Evolutionary conservation across 345 rosid species (phyloP), one percentile per base, ranked within the genome.

Genomic region (Ceriops zippeliana): DNA sequence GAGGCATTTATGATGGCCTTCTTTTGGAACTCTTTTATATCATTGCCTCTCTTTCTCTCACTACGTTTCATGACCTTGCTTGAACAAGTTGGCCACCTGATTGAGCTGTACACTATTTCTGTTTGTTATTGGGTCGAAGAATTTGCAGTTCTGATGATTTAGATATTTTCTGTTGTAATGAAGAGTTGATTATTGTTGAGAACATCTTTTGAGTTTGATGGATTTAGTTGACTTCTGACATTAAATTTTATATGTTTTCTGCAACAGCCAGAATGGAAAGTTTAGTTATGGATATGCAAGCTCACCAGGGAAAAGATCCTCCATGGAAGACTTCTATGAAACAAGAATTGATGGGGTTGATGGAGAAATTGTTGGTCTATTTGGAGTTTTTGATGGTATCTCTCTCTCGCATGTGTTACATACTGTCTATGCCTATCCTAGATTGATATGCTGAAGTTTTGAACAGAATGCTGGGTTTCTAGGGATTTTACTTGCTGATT

Each of bases 231-330:
- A 56, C 62, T 4, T 54, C 67, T 82, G 57, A 52, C 60, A 2
- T 58, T 51, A 28, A 66, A 16, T 59, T 37, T 32, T 56, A 60
- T 56, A 4, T 64, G 28, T 76, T 76, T 76, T 20, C 54, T 73
- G 61, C 47, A 65, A 72, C 90, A 95, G 99, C 78, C 96, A 91
- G 49, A 85, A 95, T 65, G 97, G 93, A 71, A 92, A 83, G 80
- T 96, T 96, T 83, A 92, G 98, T 81, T 96, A 92, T 78, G 99
- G 99, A 76, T 96, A 87, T 84, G 97, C 99, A 73, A 92, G 98
- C 84, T 90, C 93, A 60, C 93, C 92, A 0, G 98, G 99, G 70
- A 96, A 92, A 76, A 84, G 99, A 75, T 84, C 98, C 78, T 90
- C 97, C 21, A 96, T 96, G 99, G 99, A 96, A 82, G 99, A 96